Evolutionary conservation across 2,329 filamentous ascomycete genomes (phyloP).

Genomic region (Aspergillus quadricinctus): DNA sequence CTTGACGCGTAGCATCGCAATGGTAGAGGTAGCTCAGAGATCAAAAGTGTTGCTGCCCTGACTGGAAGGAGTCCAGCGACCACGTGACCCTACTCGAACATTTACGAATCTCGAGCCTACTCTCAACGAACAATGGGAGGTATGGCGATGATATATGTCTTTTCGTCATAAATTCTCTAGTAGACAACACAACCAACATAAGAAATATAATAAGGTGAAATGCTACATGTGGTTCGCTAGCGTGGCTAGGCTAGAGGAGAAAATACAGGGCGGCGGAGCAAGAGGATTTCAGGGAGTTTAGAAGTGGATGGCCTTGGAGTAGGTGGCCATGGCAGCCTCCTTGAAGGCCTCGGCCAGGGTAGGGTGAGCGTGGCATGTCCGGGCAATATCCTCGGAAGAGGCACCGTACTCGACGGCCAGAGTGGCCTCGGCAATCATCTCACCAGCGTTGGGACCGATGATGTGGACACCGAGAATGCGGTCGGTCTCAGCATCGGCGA

Average conservation of each 20-base stretch:
- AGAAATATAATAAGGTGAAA: constrained; percentile 32
- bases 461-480: constrained; percentile 94
- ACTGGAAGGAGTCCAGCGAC: too few species aligned
- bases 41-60: too few species aligned
- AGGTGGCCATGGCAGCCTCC: constrained; percentile 97
- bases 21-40: too few species aligned
- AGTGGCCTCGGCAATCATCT: constrained; percentile 98
- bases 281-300: constrained; percentile 44
- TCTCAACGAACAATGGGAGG: not conserved
- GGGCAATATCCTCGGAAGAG: constrained; percentile 86
- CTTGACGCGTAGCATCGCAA: not conserved
- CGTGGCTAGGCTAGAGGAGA: constrained; percentile 30
- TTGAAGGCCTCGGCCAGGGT: constrained; percentile 97
- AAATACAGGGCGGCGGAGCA: constrained; percentile 16
- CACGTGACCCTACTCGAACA: not conserved
- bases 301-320: constrained; percentile 93
- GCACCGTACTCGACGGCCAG: constrained; percentile 95
- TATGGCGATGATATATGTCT: not conserved
- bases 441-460: constrained; percentile 89
- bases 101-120: not conserved
- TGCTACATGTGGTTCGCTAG: constrained; percentile 37
- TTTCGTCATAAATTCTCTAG: constrained; percentile 17
- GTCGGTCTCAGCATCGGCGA: constrained; percentile 94
- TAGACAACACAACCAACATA: constrained; percentile 20
- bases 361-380: constrained; percentile 95